A percentile compares a stretch with the other conserved stretches of the same genome.
phyloP scores from a whole-genome alignment of 495 filamentous ascomycete genomes.

The Letharia columbiana region DNA sequence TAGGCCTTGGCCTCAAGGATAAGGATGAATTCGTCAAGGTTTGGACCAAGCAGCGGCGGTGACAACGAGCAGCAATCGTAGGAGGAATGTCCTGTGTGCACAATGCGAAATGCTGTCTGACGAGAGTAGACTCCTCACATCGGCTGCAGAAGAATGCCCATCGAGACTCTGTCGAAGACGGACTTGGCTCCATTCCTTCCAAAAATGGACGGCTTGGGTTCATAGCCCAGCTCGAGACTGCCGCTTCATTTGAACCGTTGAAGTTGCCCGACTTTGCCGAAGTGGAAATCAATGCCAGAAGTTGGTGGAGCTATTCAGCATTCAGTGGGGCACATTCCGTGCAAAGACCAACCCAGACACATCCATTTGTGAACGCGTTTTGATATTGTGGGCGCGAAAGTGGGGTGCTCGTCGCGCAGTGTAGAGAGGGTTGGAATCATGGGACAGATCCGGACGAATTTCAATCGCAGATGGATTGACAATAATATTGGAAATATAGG shows the following conservation, averaged over 20 bases:
- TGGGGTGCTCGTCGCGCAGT: not conserved
- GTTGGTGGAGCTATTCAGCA: not conserved
- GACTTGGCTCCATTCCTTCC: not conserved
- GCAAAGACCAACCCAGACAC: not conserved
- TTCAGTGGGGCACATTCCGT: not conserved
- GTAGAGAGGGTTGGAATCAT: not conserved
- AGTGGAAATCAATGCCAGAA: not conserved
- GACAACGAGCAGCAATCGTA: not conserved
- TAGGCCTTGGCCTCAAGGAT: constrained; percentile 71
- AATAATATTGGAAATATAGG: not conserved
- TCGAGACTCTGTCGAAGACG: no score
- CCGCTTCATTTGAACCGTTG: not conserved
- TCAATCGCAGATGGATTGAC: not conserved
- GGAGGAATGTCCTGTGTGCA: not conserved
- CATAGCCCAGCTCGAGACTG: not conserved
- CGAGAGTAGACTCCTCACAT: not conserved
- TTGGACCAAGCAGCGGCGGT: constrained; percentile 43
- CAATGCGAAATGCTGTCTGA: no score
- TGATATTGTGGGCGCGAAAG: not conserved
- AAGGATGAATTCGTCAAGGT: constrained; percentile 73
- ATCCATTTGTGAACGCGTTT: not conserved
- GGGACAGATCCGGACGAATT: not conserved
- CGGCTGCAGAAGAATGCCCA: not conserved
- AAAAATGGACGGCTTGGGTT: not conserved
- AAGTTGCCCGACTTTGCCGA: not conserved